Conservation (phyloP, 2,329 filamentous ascomycete genomes). For the Dothidotthia symphoricarpi region DNA sequence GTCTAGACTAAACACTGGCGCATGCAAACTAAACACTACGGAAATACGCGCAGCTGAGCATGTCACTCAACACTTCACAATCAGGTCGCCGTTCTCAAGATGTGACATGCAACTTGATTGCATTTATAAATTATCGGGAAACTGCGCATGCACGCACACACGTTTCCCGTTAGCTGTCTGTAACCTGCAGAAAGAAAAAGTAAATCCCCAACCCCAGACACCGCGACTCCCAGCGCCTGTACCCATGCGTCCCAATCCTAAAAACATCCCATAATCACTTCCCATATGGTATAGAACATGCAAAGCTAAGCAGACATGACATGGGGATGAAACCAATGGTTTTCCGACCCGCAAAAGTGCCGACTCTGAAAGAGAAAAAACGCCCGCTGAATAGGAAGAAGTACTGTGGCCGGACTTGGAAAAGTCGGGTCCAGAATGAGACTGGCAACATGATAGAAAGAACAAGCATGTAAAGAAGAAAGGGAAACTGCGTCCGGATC, state of each 20-base stretch:
- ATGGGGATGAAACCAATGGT: slow-evolving; percentile 9
- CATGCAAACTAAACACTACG: too few relatives aligned
- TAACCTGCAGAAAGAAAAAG: slow-evolving; percentile 12
- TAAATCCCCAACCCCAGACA: slow-evolving; percentile 1
- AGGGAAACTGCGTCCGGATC: background rate
- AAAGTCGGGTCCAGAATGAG: background rate
- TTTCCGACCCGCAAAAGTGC: slow-evolving; percentile 30
- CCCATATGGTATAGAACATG: slow-evolving; percentile 25
- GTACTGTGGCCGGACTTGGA: background rate
- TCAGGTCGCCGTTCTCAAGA: background rate
- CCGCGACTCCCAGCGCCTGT: slow-evolving; percentile 11
- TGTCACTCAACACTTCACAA: too few relatives aligned
- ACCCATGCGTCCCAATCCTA: slow-evolving; percentile 19
- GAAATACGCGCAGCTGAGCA: too few relatives aligned
- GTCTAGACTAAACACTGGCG: too few relatives aligned
- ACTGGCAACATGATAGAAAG: background rate
- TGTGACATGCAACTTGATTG: slow-evolving; percentile 7
- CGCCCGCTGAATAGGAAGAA: slow-evolving; percentile 20
- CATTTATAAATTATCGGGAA: slow-evolving; percentile 7
- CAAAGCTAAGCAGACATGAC: slow-evolving; percentile 10
- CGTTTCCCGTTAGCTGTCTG: slow-evolving; percentile 7
- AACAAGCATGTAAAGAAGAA: slow-evolving; percentile 6
- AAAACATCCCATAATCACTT: slow-evolving; percentile 18
- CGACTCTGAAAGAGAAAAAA: slow-evolving; percentile 25
- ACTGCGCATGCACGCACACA: slow-evolving; percentile 1